These are phyloP conservation scores for Paramecium biaurelia DNA, from an alignment of 73 alveolate genomes.

Conservation along the genomic window DNA sequence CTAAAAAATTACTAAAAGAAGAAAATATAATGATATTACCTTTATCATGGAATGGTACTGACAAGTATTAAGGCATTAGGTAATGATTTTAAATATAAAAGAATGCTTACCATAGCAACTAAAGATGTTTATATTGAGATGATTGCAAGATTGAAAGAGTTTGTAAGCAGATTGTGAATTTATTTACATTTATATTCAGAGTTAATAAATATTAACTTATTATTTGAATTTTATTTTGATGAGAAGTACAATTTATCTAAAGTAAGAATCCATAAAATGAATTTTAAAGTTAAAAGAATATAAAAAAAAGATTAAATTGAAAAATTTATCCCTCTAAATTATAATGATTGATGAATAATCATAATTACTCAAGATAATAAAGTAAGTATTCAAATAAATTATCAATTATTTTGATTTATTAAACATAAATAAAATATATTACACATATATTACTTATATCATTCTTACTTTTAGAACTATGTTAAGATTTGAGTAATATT, in stretches of 20 bases:
- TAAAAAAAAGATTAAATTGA: too few species aligned
- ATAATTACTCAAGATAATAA: constrained; percentile 1
- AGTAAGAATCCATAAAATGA: neutral
- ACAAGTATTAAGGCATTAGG: constrained; percentile 40
- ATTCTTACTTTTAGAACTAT: neutral
- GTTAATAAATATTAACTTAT: neutral
- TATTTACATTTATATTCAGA: neutral
- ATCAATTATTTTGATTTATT: neutral
- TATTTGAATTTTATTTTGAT: neutral
- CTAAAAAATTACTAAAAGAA: neutral
- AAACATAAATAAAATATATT: neutral
- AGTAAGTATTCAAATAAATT: neutral
- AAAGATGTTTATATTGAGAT: constrained; percentile 35
- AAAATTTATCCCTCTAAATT: too few species aligned
- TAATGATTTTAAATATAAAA: neutral
- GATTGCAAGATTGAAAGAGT: constrained; percentile 36
- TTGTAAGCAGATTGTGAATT: neutral
- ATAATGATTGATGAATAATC: too few species aligned
- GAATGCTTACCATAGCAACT: constrained; percentile 56
- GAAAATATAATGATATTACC: constrained; percentile 35
- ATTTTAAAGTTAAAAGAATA: neutral
- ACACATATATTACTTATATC: neutral
- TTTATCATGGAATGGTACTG: constrained; percentile 12
- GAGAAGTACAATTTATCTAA: too few species aligned
- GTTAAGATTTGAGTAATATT: neutral